Evolutionary conservation across 225 moss, liverwort and hornwort genomes (phyloP).

Genomic region (Polytrichum formosum): DNA sequence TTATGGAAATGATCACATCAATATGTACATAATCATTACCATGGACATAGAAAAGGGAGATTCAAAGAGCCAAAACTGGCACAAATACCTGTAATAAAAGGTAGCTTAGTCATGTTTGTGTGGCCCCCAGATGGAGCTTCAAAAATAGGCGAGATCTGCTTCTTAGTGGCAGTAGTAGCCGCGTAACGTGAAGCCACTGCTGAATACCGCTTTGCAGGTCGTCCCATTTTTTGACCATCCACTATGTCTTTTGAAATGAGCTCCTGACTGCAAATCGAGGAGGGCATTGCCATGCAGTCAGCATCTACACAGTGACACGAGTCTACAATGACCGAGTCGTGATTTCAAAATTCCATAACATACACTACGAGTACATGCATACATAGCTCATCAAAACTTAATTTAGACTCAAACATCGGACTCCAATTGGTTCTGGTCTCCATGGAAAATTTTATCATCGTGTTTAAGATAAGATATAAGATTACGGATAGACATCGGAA

Average conservation of each 20-base stretch:
- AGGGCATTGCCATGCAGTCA: background rate
- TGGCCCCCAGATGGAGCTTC: constrained; percentile 11
- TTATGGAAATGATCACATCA: background rate
- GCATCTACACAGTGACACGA: background rate
- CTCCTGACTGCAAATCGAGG: constrained; percentile 31
- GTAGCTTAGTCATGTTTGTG: constrained; percentile 29
- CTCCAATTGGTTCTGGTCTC: no score
- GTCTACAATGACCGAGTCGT: background rate
- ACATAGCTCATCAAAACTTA: background rate
- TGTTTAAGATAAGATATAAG: no score
- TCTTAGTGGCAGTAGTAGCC: constrained; percentile 37
- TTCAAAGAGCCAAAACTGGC: no score
- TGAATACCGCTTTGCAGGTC: constrained; percentile 40
- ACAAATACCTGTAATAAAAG: constrained; percentile 40
- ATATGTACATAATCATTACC: no score
- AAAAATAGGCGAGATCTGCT: background rate
- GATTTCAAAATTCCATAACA: background rate
- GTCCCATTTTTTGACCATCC: constrained; percentile 24
- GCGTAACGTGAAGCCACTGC: constrained; percentile 49
- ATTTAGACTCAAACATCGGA: no score
- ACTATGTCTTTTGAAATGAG: constrained; percentile 9
- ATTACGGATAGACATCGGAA: no score
- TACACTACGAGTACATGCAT: background rate
- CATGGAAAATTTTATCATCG: no score
- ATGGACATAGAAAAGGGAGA: no score